phyloP scores from a whole-genome alignment of 441 rosid genomes.

The Euphorbia schlechtendalii region DNA sequence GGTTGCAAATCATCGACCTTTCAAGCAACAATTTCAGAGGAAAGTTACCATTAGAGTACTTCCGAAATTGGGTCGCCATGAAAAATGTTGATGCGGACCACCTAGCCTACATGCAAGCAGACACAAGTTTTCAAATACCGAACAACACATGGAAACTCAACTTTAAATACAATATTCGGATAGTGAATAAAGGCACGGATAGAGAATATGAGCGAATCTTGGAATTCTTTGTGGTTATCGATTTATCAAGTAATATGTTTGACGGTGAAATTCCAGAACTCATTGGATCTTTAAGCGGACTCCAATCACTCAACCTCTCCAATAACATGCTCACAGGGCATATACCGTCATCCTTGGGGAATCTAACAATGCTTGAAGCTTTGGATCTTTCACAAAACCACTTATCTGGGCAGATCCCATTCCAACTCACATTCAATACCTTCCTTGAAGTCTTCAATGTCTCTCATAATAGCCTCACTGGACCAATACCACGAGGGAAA shows the following conservation, averaged over 20 bases:
- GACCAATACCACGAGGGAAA: background rate
- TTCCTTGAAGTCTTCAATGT: background rate
- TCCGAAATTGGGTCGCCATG: constrained; percentile 41
- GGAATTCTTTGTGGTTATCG: background rate
- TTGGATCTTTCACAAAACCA: background rate
- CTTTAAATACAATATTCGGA: background rate
- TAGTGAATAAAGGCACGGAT: background rate
- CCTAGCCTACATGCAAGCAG: constrained; percentile 1
- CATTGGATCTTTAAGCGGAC: background rate
- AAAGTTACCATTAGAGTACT: constrained; percentile 44
- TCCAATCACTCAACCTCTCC: background rate
- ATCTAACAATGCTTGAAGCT: background rate
- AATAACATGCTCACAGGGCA: background rate
- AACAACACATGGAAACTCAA: background rate
- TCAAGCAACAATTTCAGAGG: constrained; percentile 58
- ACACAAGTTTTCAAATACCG: background rate
- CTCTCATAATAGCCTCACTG: background rate
- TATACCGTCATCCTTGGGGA: background rate
- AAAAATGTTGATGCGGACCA: constrained; percentile 29
- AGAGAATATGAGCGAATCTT: background rate
- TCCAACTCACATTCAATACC: constrained; percentile 25
- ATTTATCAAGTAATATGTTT: background rate
- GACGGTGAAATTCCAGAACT: background rate
- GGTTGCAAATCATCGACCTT: constrained; percentile 49
- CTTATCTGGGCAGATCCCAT: constrained; percentile 24